phyloP scores from a whole-genome alignment of 352 stramenopile species.

The Phytophthora parvispora region DNA sequence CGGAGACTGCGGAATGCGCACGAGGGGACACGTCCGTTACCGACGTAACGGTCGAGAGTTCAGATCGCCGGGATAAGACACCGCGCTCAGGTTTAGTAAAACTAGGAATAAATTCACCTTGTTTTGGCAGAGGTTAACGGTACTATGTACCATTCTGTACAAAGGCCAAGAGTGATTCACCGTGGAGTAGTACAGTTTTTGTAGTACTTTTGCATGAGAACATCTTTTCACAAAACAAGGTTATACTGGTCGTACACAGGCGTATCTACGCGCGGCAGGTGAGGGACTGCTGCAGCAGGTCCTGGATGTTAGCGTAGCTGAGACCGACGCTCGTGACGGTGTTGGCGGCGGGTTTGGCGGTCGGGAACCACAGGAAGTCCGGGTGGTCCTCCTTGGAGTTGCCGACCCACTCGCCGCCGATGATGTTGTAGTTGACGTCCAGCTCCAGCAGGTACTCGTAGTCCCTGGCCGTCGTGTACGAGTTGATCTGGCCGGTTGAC shows the following conservation, averaged over 20 bases:
- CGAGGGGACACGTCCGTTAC: neutral
- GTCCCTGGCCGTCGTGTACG: constrained; percentile 23
- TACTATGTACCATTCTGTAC: no score
- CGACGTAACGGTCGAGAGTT: neutral
- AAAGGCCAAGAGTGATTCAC: no score
- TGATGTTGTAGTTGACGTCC: constrained; percentile 41
- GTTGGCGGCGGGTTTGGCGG: constrained; percentile 22
- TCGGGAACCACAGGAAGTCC: constrained; percentile 49
- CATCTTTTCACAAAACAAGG: no score
- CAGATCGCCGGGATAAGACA: neutral
- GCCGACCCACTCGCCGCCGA: constrained; percentile 47
- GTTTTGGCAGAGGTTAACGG: no score
- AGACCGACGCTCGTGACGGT: constrained; percentile 30
- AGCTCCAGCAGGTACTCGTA: constrained; percentile 56
- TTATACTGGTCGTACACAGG: no score
- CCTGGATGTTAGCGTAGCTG: constrained; percentile 33
- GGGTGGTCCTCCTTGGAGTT: constrained; percentile 36
- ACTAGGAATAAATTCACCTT: no score
- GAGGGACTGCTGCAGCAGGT: constrained; percentile 26
- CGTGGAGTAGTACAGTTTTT: no score
- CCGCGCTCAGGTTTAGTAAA: no score
- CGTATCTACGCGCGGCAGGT: neutral
- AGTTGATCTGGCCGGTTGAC: constrained; percentile 26
- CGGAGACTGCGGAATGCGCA: neutral
- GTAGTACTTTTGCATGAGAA: no score